A percentile compares a stretch with the other conserved stretches of the same genome.
These are phyloP conservation scores for Talaromyces stipitatus DNA, from an alignment of 495 filamentous ascomycete genomes.

Conservation along the genomic window DNA sequence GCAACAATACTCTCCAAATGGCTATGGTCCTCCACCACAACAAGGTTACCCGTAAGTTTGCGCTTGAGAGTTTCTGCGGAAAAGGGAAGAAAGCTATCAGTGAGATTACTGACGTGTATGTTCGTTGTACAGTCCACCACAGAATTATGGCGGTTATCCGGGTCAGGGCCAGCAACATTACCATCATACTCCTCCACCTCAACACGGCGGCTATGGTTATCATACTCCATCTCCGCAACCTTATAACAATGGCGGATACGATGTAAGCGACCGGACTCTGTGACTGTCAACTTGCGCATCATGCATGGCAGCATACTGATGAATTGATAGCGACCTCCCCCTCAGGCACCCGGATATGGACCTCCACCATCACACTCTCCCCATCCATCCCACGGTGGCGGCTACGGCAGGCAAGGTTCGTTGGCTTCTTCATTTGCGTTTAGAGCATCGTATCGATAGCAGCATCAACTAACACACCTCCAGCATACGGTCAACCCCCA, in stretches of 20 bases:
- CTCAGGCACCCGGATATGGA: constrained; percentile 21
- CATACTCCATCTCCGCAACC: constrained; percentile 32
- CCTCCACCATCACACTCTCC: constrained; percentile 21
- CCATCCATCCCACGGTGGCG: constrained; percentile 28
- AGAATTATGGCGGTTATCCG: constrained; percentile 39
- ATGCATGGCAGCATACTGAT: constrained; percentile 10
- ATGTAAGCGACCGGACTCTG: constrained; percentile 18
- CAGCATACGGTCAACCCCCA: constrained; percentile 23
- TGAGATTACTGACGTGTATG: background rate
- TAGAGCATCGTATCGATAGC: background rate
- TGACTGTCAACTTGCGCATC: background rate
- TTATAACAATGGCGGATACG: constrained; percentile 34
- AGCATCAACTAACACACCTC: background rate
- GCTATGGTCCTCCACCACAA: constrained; percentile 25
- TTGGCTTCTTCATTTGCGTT: background rate
- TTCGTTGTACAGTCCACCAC: constrained; percentile 19
- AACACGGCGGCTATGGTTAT: constrained; percentile 35
- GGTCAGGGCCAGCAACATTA: constrained; percentile 40
- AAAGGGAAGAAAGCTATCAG: no score
- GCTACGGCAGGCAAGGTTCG: constrained; percentile 30
- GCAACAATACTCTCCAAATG: constrained; percentile 31
- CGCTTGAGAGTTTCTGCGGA: constrained; percentile 3
- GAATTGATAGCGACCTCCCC: constrained; percentile 14
- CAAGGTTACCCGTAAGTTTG: constrained; percentile 22
- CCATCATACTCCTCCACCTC: constrained; percentile 16